Evolutionary conservation across 495 filamentous ascomycete genomes (phyloP).

Genomic region (Elasticomyces elasticus): DNA sequence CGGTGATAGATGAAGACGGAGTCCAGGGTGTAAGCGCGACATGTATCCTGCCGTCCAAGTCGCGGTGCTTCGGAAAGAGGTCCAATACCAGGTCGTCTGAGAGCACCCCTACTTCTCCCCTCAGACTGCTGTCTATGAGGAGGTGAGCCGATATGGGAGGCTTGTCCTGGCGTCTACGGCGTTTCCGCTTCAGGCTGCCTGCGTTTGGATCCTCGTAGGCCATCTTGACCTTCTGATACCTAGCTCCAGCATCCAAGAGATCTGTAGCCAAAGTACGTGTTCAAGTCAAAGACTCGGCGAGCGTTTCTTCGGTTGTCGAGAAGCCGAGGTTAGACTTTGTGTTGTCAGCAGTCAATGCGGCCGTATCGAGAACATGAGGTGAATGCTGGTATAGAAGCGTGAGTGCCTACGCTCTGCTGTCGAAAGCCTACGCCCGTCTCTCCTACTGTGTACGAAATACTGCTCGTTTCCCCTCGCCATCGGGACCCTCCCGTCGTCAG

Average conservation of each 20-base stretch:
- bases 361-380: too few species aligned
- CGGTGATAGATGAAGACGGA: constrained; percentile 43
- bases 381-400: too few species aligned
- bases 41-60: constrained; percentile 29
- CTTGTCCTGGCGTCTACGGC: constrained; percentile 43
- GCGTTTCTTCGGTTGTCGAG: neutral
- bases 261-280: too few species aligned
- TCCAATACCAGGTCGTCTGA: constrained; percentile 78
- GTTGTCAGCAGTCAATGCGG: neutral
- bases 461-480: too few species aligned
- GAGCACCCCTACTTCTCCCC: constrained; percentile 76
- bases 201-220: constrained; percentile 10
- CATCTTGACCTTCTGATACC: neutral
- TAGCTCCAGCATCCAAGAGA: neutral
- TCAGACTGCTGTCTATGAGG: constrained; percentile 69
- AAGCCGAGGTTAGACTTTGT: neutral
- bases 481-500: neutral
- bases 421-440: too few species aligned
- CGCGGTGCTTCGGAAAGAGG: constrained; percentile 54
- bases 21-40: constrained; percentile 76
- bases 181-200: constrained; percentile 33
- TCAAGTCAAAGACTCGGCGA: neutral
- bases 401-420: too few species aligned
- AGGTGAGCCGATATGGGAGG: constrained; percentile 53
- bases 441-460: too few species aligned